phyloP scores from a whole-genome alignment of 192 early-diverging fungal genomes.

The Backusella liffmaniae region DNA sequence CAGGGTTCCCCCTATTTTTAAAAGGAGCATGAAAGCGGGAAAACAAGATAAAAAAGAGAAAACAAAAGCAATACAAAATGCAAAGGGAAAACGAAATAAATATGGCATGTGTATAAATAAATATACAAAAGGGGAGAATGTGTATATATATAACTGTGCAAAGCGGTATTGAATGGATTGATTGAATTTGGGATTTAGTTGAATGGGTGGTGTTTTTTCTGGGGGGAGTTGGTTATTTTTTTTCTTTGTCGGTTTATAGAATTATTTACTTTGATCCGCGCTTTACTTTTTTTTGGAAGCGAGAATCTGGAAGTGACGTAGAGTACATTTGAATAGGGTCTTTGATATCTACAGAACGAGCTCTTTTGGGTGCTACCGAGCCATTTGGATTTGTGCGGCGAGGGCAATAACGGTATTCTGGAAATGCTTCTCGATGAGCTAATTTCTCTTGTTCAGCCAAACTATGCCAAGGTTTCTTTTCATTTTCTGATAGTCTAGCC shows the following conservation, averaged over 20 bases:
- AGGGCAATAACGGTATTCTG: slow-evolving; percentile 40
- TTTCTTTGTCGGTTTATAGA: not conserved
- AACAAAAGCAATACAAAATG: not conserved
- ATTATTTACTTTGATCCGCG: slow-evolving; percentile 13
- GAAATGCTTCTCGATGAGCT: slow-evolving; percentile 39
- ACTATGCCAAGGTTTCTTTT: slow-evolving; percentile 41
- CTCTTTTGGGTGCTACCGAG: not conserved
- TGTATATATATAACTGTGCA: slow-evolving; percentile 1
- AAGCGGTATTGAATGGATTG: not conserved
- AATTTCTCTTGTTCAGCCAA: slow-evolving; percentile 38
- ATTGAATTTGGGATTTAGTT: not conserved
- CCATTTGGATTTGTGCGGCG: slow-evolving; percentile 16
- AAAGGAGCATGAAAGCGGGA: slow-evolving; percentile 6
- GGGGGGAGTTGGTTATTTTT: not conserved
- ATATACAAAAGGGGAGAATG: not conserved
- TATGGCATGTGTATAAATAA: not conserved
- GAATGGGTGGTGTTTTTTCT: not conserved
- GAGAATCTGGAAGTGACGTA: not conserved
- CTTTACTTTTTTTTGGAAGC: slow-evolving; percentile 9
- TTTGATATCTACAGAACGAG: not conserved
- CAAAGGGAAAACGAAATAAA: not conserved
- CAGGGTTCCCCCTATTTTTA: not conserved
- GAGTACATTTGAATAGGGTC: slow-evolving; percentile 1
- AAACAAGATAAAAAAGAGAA: not conserved
- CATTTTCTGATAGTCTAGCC: slow-evolving; percentile 31